A percentile compares a stretch with the other conserved stretches of the same genome.
Conservation (phyloP, 768 basidiomycete genomes). For the Psilocybe subaeruginosa region DNA sequence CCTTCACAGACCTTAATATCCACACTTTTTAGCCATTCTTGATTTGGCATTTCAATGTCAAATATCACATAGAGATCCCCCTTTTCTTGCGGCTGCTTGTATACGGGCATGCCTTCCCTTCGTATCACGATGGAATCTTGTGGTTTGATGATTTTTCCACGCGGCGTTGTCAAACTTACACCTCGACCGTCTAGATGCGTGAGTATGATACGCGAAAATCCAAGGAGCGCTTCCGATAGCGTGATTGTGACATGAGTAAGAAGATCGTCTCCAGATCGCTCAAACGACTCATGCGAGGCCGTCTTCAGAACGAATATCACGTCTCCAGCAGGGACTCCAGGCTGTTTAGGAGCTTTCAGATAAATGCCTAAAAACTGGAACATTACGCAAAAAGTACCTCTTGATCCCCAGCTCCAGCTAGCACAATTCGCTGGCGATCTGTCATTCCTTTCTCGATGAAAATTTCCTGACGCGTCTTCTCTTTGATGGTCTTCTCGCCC, state of each 20-base stretch:
- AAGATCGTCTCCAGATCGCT: conserved; percentile 81
- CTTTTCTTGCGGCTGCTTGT: conserved; percentile 64
- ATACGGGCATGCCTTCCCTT: conserved; percentile 89
- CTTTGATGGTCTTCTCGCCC: conserved; percentile 79
- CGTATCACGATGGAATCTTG: conserved; percentile 75
- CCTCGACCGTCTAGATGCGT: conserved; percentile 94
- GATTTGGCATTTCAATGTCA: conserved; percentile 86
- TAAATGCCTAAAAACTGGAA: not conserved
- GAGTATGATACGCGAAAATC: conserved; percentile 90
- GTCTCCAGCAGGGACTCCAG: conserved; percentile 86
- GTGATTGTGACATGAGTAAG: conserved; percentile 83
- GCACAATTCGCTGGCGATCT: conserved; percentile 81
- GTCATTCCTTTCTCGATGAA: conserved; percentile 87
- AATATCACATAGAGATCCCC: conserved; percentile 86
- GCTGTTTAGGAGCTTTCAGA: conserved; percentile 44
- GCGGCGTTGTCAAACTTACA: conserved; percentile 75
- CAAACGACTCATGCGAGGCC: conserved; percentile 76
- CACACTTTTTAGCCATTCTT: conserved; percentile 71
- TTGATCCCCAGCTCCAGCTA: conserved; percentile 93
- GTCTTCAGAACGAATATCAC: conserved; percentile 82
- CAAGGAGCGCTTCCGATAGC: conserved; percentile 91
- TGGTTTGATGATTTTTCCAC: conserved; percentile 74
- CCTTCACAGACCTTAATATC: conserved; percentile 53
- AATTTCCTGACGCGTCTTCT: conserved; percentile 90
- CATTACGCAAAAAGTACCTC: conserved; percentile 46